Evolutionary conservation across 805 yeast genomes (phyloP), one percentile per base, ranked within the genome.

Genomic region (Saccharomycopsis javanensis): DNA sequence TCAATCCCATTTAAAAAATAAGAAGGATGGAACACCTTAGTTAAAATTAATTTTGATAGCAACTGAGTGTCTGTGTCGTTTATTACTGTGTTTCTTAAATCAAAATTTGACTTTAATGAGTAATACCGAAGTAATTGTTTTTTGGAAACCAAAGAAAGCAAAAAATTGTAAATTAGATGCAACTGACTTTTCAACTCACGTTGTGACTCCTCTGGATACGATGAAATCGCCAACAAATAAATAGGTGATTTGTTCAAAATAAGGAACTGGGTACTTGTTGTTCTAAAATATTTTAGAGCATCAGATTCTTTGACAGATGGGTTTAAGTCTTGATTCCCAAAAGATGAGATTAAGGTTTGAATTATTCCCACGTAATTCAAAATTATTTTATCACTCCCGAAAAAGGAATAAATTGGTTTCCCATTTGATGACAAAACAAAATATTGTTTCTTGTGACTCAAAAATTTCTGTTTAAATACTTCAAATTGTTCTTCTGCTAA

Each of bases 361-460:
- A 90, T 78, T 1, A 90, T 74, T 0, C 96, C 96, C 72, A 85
- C 81, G 64, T 85, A 85, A 0, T 88, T 85, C 50, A 86, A 71
- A 1, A 85, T 74, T 15, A 81, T 69, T 37, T 81, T 83, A 55
- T 87, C 91, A 1, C 81, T 72, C 1, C 94, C 95, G 66, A 83
- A 80, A 75, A 84, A 74, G 1, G 95, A 80, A 68, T 85, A 90
- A 5, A 90, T 84, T 1, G 96, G 96, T 67, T 90, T 90, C 0
- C 97, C 97, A 1, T 97, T 96, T 1, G 83, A 72, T 0, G 96
- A 86, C 8, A 90, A 72, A 2, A 90, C 79, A 63, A 88, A 85
- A 65, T 85, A 87, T 59, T 89, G 95, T 67, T 88, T 89, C 50
- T 69, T 70, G 28, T 68, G 53, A 13, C 34, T 38, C 15, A 55